Conservation (phyloP, 768 basidiomycete species). For the Phallus indusiatus region DNA sequence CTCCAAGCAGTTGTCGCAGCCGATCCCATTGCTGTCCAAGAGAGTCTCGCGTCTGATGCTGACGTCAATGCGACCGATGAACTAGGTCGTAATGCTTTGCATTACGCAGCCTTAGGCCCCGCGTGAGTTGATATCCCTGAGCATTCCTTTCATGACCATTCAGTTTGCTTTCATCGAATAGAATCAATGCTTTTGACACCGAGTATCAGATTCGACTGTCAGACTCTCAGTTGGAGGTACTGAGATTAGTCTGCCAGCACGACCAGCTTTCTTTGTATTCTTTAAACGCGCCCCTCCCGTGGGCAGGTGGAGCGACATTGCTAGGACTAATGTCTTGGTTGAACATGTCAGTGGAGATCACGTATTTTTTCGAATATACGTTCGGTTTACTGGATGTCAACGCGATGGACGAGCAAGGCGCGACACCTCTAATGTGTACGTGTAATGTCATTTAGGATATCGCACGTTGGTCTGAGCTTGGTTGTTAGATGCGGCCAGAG, state of each 20-base stretch:
- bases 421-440: constrained; percentile 81
- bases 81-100: constrained; percentile 51
- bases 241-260: constrained; percentile 46
- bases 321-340: constrained; percentile 76
- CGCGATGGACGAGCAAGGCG: constrained; percentile 64
- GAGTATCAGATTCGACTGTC: constrained; percentile 62
- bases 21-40: constrained; percentile 41
- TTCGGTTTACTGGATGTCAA: constrained; percentile 58
- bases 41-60: constrained; percentile 48
- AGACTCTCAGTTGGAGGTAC: constrained; percentile 42
- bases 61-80: constrained; percentile 60
- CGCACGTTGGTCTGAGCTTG: constrained; percentile 1
- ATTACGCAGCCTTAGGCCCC: constrained; percentile 48
- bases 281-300: constrained; percentile 58
- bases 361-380: constrained; percentile 53
- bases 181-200: constrained; percentile 46
- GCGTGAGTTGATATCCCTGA: constrained; percentile 5
- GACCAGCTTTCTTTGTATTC: constrained; percentile 56
- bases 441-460: constrained; percentile 14
- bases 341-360: constrained; percentile 51
- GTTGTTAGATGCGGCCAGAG: constrained; percentile 60
- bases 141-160: not conserved
- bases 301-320: constrained; percentile 62
- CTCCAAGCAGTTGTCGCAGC: constrained; percentile 42
- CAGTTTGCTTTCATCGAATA: not conserved